Evolutionary conservation across 371 early-diverging fungal genomes (phyloP), one percentile per base, ranked within the genome.

Genomic region (Lichtheimia corymbifera): DNA sequence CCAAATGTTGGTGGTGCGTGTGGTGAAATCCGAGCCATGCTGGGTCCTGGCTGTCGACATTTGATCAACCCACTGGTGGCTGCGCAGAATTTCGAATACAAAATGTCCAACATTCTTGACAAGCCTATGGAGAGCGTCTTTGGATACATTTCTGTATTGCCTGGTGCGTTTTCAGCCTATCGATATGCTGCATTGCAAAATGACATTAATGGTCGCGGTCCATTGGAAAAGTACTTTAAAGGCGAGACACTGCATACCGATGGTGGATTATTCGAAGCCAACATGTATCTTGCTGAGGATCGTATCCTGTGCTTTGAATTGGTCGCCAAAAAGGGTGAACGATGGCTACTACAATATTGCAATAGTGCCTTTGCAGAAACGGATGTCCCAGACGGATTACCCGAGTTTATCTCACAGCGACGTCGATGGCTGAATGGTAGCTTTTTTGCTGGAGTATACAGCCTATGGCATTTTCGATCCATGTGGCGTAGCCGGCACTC

Each of bases 21-120:
- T 66, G 89, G 89, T 50, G 90, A 90, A 67, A 86, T 88, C 52
- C 74, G 80, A 24, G 86, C 83, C 15, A 80, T 84, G 68, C 66
- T 78, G 43, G 88, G 89, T 20, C 66, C 71, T 6, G 83, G 63
- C n/a, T 77, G 75, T 50, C 58, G 66, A n/a, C 85, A 88, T 53
- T 51, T 93, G 28, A 54, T 89, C 50, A 94, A 94, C 61, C 94
- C 94, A 5, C 69, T 96, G 58, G 91, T 95, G 0, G 96, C 94
- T 1, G 87, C 93, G 1, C 97, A 96, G 71, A 94, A 95, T 77
- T 96, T 96, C 79, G 96, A 89, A 76, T 95, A 94, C 83, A 95
- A 95, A 70, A 88, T 88, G 87, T 83, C 83, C 57, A 93, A 91
- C 65, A 92, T 93, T 49, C 75, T 93, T 24, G 93, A 93, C 63